phyloP scores from a whole-genome alignment of 805 yeast genomes.

The Saturnispora silvae region DNA sequence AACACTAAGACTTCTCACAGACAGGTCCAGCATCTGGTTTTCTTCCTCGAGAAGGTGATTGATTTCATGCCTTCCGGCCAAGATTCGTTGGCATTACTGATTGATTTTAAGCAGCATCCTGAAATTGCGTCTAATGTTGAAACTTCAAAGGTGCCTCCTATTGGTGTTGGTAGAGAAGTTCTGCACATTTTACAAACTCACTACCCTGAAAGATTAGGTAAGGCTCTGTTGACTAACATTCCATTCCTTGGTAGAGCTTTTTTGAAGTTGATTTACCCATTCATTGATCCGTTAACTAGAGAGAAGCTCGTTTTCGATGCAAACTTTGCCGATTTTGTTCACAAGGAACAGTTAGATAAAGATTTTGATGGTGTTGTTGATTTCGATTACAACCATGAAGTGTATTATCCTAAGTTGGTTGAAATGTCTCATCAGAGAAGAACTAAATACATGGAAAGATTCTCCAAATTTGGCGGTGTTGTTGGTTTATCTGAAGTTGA shows the following conservation, averaged over 20 bases:
- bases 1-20: constrained; percentile 83
- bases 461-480: constrained; percentile 55
- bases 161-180: constrained; percentile 83
- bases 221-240: constrained; percentile 82
- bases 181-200: constrained; percentile 90
- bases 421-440: constrained; percentile 51
- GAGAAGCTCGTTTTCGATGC: constrained; percentile 89
- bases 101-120: constrained; percentile 83
- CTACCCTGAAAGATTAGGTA: constrained; percentile 94
- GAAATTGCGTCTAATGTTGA: constrained; percentile 37
- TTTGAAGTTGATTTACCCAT: constrained; percentile 83
- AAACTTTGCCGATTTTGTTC: constrained; percentile 77
- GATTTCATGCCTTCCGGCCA: constrained; percentile 96
- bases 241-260: constrained; percentile 94
- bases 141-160: constrained; percentile 73
- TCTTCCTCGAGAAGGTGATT: constrained; percentile 83
- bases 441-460: constrained; percentile 56
- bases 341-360: constrained; percentile 67
- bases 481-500: constrained; percentile 81
- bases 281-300: constrained; percentile 90
- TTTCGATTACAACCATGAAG: constrained; percentile 70
- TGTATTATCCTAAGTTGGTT: constrained; percentile 67
- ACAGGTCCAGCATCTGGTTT: constrained; percentile 94
- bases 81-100: constrained; percentile 81
- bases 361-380: constrained; percentile 80